Evolutionary conservation across 306 rosid genomes (phyloP).

Genomic region (Medicago arabica): DNA sequence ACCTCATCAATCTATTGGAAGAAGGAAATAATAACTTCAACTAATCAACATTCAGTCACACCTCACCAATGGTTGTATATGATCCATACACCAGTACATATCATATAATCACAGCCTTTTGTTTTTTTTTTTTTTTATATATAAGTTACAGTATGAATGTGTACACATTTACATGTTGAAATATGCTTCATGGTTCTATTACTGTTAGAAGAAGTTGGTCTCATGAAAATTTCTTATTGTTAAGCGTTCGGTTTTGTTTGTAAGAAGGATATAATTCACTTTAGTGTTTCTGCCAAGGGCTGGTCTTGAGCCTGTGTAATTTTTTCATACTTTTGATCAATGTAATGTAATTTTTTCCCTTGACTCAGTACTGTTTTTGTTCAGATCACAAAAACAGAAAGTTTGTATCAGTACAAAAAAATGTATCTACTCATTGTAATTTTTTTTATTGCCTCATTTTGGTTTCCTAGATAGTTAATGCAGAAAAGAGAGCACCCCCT

Average conservation of each 20-base stretch:
- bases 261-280: neutral
- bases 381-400: too few relatives aligned
- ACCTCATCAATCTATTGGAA: conserved; percentile 49
- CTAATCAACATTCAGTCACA: neutral
- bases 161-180: neutral
- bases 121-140: neutral
- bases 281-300: too few relatives aligned
- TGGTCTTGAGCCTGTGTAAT: neutral
- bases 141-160: conserved; percentile 1
- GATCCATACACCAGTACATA: conserved; percentile 31
- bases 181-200: conserved; percentile 7
- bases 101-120: conserved; percentile 5
- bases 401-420: too few relatives aligned
- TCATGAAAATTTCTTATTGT: neutral
- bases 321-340: too few relatives aligned
- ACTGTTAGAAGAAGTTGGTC: conserved; percentile 1
- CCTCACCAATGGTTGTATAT: neutral
- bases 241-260: conserved; percentile 1
- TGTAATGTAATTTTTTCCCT: too few relatives aligned
- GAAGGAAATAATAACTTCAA: conserved; percentile 49
- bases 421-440: too few relatives aligned
- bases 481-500: too few relatives aligned
- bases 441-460: too few relatives aligned
- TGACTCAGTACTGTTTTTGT: too few relatives aligned
- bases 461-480: too few relatives aligned